These are phyloP conservation scores for Haplosporangium sp. DNA, from an alignment of 371 early-diverging fungal genomes.

Conservation along the genomic window DNA sequence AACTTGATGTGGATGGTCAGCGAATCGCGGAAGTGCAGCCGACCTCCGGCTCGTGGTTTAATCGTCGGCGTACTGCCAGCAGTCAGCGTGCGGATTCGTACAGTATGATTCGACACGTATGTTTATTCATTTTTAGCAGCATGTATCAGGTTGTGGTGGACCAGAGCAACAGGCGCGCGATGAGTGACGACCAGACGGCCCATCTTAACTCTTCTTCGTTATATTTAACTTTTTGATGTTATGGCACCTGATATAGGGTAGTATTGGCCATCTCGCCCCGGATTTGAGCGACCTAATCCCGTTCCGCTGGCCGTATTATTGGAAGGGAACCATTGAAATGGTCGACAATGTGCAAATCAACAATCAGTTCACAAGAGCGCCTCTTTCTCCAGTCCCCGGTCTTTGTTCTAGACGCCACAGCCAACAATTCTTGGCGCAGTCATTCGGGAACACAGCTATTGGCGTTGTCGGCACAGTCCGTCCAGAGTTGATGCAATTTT, in stretches of 20 bases:
- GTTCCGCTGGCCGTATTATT: constrained; percentile 57
- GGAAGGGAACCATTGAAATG: constrained; percentile 57
- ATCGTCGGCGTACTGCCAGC: constrained; percentile 39
- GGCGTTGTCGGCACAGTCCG: not conserved
- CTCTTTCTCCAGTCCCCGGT: constrained; percentile 55
- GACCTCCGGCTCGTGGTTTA: constrained; percentile 35
- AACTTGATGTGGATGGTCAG: constrained; percentile 59
- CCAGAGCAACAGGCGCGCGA: too few species aligned
- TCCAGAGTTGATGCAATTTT: not conserved
- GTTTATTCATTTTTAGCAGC: not conserved
- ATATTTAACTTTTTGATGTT: too few species aligned
- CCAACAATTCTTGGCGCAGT: constrained; percentile 7
- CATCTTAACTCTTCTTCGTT: not conserved
- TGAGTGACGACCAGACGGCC: too few species aligned
- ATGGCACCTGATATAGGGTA: constrained; percentile 23
- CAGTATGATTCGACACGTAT: constrained; percentile 57
- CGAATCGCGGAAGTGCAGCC: constrained; percentile 46
- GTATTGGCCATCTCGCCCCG: constrained; percentile 47
- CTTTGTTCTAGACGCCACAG: constrained; percentile 40
- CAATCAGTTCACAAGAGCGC: constrained; percentile 52
- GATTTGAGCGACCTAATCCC: constrained; percentile 51
- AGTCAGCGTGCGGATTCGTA: constrained; percentile 51
- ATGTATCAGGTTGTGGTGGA: too few species aligned
- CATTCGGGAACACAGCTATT: not conserved
- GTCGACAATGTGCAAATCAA: constrained; percentile 55